These are phyloP conservation scores for Royoungia palumana DNA, from an alignment of 768 basidiomycete species.

Conservation along the genomic window DNA sequence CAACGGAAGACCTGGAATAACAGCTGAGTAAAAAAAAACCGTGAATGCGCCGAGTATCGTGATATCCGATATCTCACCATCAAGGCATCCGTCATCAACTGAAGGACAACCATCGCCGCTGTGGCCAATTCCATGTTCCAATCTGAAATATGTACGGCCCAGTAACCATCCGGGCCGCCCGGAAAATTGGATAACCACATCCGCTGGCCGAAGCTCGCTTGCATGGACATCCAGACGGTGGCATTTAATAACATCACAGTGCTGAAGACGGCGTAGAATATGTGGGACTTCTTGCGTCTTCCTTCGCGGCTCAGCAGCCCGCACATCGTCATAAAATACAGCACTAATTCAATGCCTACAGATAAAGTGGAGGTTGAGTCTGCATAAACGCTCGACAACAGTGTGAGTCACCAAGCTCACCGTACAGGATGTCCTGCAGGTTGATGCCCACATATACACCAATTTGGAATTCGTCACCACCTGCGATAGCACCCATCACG, in stretches of 20 bases:
- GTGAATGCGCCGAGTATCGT: no score
- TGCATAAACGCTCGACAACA: not conserved
- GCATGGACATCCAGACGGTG: conserved; percentile 29
- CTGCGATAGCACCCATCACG: no score
- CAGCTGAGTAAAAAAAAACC: no score
- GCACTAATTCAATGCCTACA: conserved; percentile 9
- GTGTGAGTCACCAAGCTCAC: not conserved
- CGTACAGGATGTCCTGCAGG: conserved; percentile 4
- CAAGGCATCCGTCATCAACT: conserved; percentile 35
- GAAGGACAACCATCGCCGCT: conserved; percentile 25
- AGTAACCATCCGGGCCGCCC: conserved; percentile 35
- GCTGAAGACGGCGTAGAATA: conserved; percentile 23
- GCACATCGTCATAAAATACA: conserved; percentile 22
- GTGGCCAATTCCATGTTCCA: conserved; percentile 32
- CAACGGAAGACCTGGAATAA: no score
- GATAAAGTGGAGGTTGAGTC: no score
- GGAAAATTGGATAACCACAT: conserved; percentile 37
- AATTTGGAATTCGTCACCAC: conserved; percentile 7
- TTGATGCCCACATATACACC: conserved; percentile 20
- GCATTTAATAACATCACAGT: conserved; percentile 27
- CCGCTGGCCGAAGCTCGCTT: conserved; percentile 27
- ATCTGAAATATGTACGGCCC: conserved; percentile 19
- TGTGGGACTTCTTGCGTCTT: conserved; percentile 4
- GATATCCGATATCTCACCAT: conserved; percentile 27
- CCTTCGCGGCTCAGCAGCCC: conserved; percentile 4